A percentile compares a stretch with the other conserved stretches of the same genome.
Conservation (phyloP, 2,329 filamentous ascomycete genomes). For the Fusarium lateritium region DNA sequence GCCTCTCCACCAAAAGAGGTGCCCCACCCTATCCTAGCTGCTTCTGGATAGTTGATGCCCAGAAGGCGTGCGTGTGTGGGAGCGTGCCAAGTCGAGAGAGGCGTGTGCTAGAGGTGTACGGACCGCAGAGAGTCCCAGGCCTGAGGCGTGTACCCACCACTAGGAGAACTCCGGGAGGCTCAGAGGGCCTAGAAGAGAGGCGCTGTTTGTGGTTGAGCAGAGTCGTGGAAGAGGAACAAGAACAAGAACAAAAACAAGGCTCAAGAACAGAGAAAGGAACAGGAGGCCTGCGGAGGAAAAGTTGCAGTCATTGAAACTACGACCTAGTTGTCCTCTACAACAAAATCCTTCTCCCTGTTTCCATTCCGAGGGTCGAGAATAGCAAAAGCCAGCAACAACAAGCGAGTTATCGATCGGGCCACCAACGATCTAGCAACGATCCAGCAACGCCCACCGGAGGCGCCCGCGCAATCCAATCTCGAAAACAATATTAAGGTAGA, state of each 20-base stretch:
- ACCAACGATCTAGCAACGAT: constrained; percentile 46
- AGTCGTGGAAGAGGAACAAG: constrained; percentile 22
- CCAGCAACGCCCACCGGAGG: constrained; percentile 39
- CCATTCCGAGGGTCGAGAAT: constrained; percentile 19
- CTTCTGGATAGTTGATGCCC: constrained; percentile 37
- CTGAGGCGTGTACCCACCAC: constrained; percentile 37
- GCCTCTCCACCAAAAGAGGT: constrained; percentile 37
- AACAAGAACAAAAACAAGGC: constrained; percentile 22
- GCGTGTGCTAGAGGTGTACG: constrained; percentile 35
- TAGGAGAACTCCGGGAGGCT: constrained; percentile 50
- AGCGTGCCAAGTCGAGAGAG: constrained; percentile 37
- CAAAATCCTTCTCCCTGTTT: constrained; percentile 2
- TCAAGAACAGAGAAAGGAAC: constrained; percentile 14
- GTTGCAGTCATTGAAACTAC: constrained; percentile 16
- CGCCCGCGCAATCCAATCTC: constrained; percentile 38
- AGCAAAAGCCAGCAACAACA: constrained; percentile 30
- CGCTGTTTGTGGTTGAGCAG: constrained; percentile 38
- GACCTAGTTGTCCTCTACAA: constrained; percentile 12
- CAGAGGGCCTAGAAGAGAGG: constrained; percentile 49
- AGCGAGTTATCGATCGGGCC: constrained; percentile 40
- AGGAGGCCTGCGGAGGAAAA: constrained; percentile 27
- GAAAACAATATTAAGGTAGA: constrained; percentile 21
- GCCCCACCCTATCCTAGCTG: constrained; percentile 38
- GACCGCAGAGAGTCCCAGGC: constrained; percentile 19
- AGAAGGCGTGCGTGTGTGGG: constrained; percentile 38